Base-by-base conservation (phyloP, 805 yeast genomes). In the Metschnikowia shivogae region DNA sequence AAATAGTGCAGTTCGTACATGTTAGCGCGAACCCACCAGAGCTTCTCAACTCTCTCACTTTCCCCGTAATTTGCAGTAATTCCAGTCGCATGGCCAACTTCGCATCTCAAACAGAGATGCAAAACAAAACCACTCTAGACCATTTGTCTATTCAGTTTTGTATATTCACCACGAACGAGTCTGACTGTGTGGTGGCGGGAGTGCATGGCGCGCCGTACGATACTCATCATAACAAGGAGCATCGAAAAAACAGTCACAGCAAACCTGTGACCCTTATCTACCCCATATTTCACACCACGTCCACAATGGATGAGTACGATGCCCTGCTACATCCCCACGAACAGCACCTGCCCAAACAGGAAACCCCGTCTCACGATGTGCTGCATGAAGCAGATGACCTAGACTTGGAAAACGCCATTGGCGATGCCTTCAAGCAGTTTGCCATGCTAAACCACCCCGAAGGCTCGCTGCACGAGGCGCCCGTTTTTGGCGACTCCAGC, bases 401-500 rank as follows among this genome's bases (percentile, higher is more conserved):
- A 27, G 53, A 40, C 8, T 45, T 54, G 19, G 66, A 66, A 43
- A 60, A 59, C 36, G 71, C 72, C 30, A 67, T 70, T 34, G 73
- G 70, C 13, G 65, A 65, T 48, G 74, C 67, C 0, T 66, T 70
- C 48, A 47, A 59, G 58, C 51, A 69, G 55, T 50, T 67, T 62
- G 50, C 63, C 53, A 44, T 58, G 40, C 42, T 53, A 13, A 22
- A 31, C 3, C 30, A 13, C 9, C 12, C 42, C 5, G 22, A 22
- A 10, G 30, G 3, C 30, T 8, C 28, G 10, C 32, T 7, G 17
- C 14, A 17, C 4, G 28, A n/a, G 13, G 13, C 28, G 5, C 32
- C 32, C 7, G 13, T 12, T 11, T 13, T 29, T 12, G 13, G 13
- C 32, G n/a, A 11, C 13, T 11, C 14, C 4, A 29, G 7, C 13